Percentiles rank a stretch among this genome's conserved stretches.
Evolutionary conservation across 306 rosid species (phyloP).

Genomic region (Amphicarpaea edgeworthii): DNA sequence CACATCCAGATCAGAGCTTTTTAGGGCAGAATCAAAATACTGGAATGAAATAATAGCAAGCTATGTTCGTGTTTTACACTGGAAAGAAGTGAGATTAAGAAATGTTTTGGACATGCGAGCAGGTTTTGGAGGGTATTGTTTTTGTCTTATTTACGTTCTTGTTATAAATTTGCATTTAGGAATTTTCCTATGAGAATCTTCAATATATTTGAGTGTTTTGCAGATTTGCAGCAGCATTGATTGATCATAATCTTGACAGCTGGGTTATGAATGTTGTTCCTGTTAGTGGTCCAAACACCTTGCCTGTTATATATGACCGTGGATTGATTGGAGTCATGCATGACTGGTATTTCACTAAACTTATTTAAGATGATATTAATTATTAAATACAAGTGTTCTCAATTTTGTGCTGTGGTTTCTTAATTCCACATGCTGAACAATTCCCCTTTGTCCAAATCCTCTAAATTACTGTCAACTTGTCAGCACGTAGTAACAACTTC

Average conservation of each 20-base stretch:
- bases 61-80: slow-evolving; percentile 65
- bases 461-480: slow-evolving; percentile 36
- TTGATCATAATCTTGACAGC: slow-evolving; percentile 61
- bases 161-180: slow-evolving; percentile 15
- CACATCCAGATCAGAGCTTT: slow-evolving; percentile 87
- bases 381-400: slow-evolving; percentile 30
- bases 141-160: slow-evolving; percentile 29
- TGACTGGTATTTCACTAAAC: slow-evolving; percentile 72
- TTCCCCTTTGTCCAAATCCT: slow-evolving; percentile 12
- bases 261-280: slow-evolving; percentile 99
- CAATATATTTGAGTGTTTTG: slow-evolving; percentile 44
- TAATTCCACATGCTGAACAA: slow-evolving; percentile 17
- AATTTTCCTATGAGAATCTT: slow-evolving; percentile 32
- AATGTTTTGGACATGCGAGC: slow-evolving; percentile 99
- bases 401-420: slow-evolving; percentile 14
- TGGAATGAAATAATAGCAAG: slow-evolving; percentile 73
- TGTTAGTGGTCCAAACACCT: slow-evolving; percentile 90
- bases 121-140: slow-evolving; percentile 93
- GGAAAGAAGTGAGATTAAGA: slow-evolving; percentile 81
- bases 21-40: slow-evolving; percentile 83
- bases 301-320: slow-evolving; percentile 92
- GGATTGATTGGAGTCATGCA: slow-evolving; percentile 95
- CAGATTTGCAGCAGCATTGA: slow-evolving; percentile 93
- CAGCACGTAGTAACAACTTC: slow-evolving; percentile 23
- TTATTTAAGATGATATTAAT: slow-evolving; percentile 31